These are phyloP conservation scores for Vickermania spadyakhi DNA, from an alignment of 208 protist genomes.

Conservation along the genomic window DNA sequence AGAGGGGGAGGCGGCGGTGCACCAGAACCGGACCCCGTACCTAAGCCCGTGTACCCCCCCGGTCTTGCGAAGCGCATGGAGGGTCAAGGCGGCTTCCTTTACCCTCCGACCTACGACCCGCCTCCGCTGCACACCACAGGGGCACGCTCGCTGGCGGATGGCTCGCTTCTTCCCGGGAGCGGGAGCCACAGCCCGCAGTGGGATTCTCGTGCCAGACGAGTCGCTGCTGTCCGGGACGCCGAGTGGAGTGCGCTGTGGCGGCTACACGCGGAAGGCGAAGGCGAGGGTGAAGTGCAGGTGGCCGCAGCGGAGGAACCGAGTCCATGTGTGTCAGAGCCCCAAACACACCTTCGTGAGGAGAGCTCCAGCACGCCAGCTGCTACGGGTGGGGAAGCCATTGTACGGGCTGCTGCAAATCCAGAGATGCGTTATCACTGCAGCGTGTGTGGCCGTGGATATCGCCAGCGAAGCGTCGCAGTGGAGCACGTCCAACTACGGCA, in stretches of 20 bases:
- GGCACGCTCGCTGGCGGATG: constrained; percentile 15
- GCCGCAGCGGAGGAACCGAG: neutral
- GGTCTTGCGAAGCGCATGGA: neutral
- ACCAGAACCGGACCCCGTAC: neutral
- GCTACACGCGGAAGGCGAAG: neutral
- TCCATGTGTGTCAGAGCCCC: too few relatives aligned
- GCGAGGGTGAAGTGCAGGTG: neutral
- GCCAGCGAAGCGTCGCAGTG: constrained; percentile 18
- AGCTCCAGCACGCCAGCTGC: neutral
- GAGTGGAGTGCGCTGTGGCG: neutral
- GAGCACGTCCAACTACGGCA: constrained; percentile 45
- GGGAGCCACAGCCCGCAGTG: neutral
- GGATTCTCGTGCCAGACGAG: neutral
- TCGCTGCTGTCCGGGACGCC: neutral
- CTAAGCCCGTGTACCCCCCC: neutral
- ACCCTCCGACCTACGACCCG: constrained; percentile 32
- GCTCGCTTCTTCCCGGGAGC: neutral
- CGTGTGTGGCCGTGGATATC: constrained; percentile 43
- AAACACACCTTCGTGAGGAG: too few relatives aligned
- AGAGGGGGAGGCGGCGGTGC: neutral
- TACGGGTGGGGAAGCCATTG: constrained; percentile 5
- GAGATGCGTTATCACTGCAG: constrained; percentile 52
- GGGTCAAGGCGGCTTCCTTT: constrained; percentile 5
- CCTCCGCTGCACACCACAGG: constrained; percentile 47
- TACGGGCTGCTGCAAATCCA: constrained; percentile 20